Evolutionary conservation across 148 eudicot species (phyloP).

Genomic region (Chenopodium album): DNA sequence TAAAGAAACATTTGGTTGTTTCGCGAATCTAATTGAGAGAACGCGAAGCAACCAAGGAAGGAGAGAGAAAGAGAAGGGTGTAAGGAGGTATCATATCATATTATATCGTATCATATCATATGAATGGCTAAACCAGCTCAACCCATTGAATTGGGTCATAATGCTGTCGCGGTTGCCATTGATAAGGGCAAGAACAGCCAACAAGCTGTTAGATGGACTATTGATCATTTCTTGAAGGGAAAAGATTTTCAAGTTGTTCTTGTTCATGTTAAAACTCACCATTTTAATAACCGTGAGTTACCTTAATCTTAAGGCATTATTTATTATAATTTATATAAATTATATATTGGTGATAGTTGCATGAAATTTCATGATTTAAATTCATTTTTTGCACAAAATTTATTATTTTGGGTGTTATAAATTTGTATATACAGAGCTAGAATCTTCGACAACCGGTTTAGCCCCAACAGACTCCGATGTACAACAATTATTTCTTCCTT

Average conservation of each 20-base stretch:
- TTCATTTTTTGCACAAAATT: background rate
- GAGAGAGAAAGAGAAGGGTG: background rate
- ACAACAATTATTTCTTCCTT: slow-evolving; percentile 68
- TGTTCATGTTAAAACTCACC: slow-evolving; percentile 52
- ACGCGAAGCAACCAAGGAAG: background rate
- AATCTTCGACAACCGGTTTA: slow-evolving; percentile 30
- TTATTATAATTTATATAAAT: no score
- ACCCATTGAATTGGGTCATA: slow-evolving; percentile 7
- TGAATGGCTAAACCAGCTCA: background rate
- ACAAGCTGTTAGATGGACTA: slow-evolving; percentile 67
- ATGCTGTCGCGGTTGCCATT: slow-evolving; percentile 44
- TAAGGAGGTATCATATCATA: background rate
- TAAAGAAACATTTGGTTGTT: background rate
- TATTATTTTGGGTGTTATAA: background rate
- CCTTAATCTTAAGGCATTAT: background rate
- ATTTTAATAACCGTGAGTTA: slow-evolving; percentile 30
- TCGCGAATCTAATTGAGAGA: background rate
- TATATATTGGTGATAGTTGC: no score
- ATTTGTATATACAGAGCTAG: slow-evolving; percentile 32
- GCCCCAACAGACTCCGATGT: slow-evolving; percentile 47
- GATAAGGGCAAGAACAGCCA: slow-evolving; percentile 76
- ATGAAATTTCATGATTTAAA: no score
- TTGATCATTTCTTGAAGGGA: slow-evolving; percentile 47
- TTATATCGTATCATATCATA: background rate
- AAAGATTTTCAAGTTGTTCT: slow-evolving; percentile 34